Conservation (phyloP, 2,329 filamentous ascomycete species). For the Hypocreales sp. region DNA sequence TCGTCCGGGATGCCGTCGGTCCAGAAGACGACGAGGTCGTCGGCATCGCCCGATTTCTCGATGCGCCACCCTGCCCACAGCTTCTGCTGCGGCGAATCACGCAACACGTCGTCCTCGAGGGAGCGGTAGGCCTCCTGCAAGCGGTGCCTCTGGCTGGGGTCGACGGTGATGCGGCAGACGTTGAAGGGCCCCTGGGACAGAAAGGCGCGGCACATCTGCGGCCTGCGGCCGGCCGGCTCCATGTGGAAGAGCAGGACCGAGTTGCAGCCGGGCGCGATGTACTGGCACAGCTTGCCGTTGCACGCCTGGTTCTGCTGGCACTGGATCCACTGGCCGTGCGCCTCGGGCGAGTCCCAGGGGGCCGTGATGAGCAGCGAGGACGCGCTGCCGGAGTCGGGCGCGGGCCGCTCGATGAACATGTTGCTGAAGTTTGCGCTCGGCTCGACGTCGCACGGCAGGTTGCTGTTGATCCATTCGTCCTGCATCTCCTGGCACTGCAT, state of each 20-base stretch:
- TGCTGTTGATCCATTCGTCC: slow-evolving; percentile 21
- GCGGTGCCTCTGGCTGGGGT: slow-evolving; percentile 12
- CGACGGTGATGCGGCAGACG: slow-evolving; percentile 18
- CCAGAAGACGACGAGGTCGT: slow-evolving; percentile 24
- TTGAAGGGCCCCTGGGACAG: slow-evolving; percentile 14
- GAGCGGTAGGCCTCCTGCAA: slow-evolving; percentile 18
- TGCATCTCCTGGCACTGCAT: slow-evolving; percentile 18
- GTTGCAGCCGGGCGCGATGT: slow-evolving; percentile 16
- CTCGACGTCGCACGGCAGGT: slow-evolving; percentile 18
- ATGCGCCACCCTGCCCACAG: slow-evolving; percentile 26
- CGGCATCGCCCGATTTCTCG: slow-evolving; percentile 17
- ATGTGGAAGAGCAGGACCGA: slow-evolving; percentile 26
- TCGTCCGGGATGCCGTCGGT: slow-evolving; percentile 20
- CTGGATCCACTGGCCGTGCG: slow-evolving; percentile 26
- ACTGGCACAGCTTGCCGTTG: slow-evolving; percentile 16
- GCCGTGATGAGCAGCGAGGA: slow-evolving; percentile 25
- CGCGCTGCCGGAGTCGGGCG: slow-evolving; percentile 7
- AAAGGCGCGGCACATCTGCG: slow-evolving; percentile 10
- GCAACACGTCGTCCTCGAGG: slow-evolving; percentile 15
- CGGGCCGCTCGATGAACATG: slow-evolving; percentile 18
- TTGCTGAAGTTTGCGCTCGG: slow-evolving; percentile 18
- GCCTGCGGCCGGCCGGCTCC: slow-evolving; percentile 12
- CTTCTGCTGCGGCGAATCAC: slow-evolving; percentile 12
- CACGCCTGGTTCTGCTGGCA: slow-evolving; percentile 22
- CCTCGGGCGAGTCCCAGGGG: slow-evolving; percentile 25